A percentile compares a stretch with the other conserved stretches of the same genome.
These are phyloP conservation scores for Hylodesmum podocarpum DNA, from an alignment of 306 rosid genomes.

Conservation along the genomic window DNA sequence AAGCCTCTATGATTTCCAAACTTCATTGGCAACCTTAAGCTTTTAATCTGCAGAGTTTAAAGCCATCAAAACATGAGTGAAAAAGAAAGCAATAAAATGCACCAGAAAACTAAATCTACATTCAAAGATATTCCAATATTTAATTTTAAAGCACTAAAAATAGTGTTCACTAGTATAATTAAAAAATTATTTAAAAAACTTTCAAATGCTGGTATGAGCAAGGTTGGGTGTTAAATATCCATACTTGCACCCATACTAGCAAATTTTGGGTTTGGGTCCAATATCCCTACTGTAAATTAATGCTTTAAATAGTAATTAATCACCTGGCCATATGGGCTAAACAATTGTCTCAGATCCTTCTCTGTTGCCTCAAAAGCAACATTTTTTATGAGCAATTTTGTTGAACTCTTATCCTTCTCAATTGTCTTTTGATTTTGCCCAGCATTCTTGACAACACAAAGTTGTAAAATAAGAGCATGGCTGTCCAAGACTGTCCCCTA, in stretches of 20 bases:
- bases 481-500: conserved; percentile 89
- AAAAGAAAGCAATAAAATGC: not conserved
- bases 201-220: not conserved
- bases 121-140: not conserved
- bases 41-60: conserved; percentile 62
- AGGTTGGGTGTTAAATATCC: not conserved
- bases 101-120: not conserved
- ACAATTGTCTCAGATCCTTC: conserved; percentile 84
- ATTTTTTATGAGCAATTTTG: conserved; percentile 77
- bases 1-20: conserved; percentile 89
- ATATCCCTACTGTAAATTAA: not conserved
- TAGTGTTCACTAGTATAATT: not conserved
- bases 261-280: not conserved
- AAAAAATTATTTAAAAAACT: not conserved
- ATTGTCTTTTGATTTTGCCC: conserved; percentile 47
- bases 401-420: conserved; percentile 76
- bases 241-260: not conserved
- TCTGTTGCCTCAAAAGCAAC: conserved; percentile 89
- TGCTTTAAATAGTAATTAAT: conserved; percentile 37
- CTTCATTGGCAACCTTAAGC: conserved; percentile 84
- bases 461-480: conserved; percentile 81
- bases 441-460: conserved; percentile 69
- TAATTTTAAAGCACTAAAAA: not conserved
- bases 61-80: conserved; percentile 17
- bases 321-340: conserved; percentile 96